Conservation (phyloP, 1,284 basidiomycete species). For the Leccinum glutinopallens region DNA sequence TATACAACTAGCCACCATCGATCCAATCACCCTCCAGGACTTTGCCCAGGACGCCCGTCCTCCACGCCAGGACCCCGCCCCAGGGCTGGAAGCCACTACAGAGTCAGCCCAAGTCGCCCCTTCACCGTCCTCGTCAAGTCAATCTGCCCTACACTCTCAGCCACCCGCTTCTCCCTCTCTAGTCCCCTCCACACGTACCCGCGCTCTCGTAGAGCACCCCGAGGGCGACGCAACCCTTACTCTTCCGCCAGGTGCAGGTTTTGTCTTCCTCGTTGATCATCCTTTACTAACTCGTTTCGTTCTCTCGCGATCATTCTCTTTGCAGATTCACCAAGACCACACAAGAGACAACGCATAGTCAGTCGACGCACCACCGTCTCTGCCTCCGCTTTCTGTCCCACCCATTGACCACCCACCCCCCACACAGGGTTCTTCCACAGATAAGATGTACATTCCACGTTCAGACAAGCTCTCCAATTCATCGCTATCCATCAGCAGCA, state of each 20-base stretch:
- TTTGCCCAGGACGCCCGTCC: conserved; percentile 58
- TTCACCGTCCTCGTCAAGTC: conserved; percentile 31
- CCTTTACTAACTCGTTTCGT: not conserved
- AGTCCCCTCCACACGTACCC: conserved; percentile 62
- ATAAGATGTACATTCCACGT: conserved; percentile 60
- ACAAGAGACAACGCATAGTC: conserved; percentile 71
- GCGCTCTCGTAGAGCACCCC: conserved; percentile 63
- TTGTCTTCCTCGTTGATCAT: not conserved
- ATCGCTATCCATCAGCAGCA: conserved; percentile 48
- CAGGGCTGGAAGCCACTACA: conserved; percentile 49
- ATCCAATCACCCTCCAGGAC: conserved; percentile 61
- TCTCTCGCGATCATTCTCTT: conserved; percentile 16
- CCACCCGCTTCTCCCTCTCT: conserved; percentile 38
- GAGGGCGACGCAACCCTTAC: conserved; percentile 38
- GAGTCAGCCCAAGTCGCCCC: conserved; percentile 34
- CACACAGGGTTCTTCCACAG: conserved; percentile 30
- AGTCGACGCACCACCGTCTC: conserved; percentile 36
- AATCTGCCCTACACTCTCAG: conserved; percentile 32
- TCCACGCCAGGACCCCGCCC: conserved; percentile 42
- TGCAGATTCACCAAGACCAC: conserved; percentile 55
- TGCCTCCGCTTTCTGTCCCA: conserved; percentile 28
- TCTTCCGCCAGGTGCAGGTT: conserved; percentile 32
- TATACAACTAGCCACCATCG: conserved; percentile 58
- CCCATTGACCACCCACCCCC: conserved; percentile 35
- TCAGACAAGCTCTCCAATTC: conserved; percentile 54